A percentile compares a stretch with the other conserved stretches of the same genome.
These are phyloP conservation scores for Pterulicium gracile DNA, from an alignment of 1,284 basidiomycete genomes.

Conservation along the genomic window DNA sequence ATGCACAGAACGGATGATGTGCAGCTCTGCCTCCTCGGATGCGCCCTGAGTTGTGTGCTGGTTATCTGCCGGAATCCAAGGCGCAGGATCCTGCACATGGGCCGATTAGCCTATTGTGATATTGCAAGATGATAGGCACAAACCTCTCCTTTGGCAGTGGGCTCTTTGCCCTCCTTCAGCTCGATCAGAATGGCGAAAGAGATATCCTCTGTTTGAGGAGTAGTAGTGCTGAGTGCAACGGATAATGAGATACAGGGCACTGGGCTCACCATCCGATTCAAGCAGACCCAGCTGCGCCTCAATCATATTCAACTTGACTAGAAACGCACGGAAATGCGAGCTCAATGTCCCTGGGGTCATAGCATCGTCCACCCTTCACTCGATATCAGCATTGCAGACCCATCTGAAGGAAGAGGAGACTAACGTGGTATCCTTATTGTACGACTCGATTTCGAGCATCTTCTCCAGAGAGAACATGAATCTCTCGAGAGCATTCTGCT, in stretches of 20 bases:
- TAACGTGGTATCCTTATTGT: conserved; percentile 53
- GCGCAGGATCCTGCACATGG: conserved; percentile 41
- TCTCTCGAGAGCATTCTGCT: conserved; percentile 67
- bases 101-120: conserved; percentile 18
- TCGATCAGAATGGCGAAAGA: conserved; percentile 82
- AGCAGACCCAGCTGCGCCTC: conserved; percentile 67
- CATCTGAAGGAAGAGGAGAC: too few relatives aligned
- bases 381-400: too few relatives aligned
- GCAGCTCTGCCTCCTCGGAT: conserved; percentile 48
- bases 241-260: not conserved
- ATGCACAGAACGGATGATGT: conserved; percentile 69
- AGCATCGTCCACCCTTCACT: conserved; percentile 56
- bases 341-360: conserved; percentile 55
- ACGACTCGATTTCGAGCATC: conserved; percentile 59
- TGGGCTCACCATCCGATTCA: conserved; percentile 32
- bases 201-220: conserved; percentile 41
- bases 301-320: conserved; percentile 76
- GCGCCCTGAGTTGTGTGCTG: conserved; percentile 55
- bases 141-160: conserved; percentile 36
- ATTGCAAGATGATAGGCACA: too few relatives aligned
- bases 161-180: conserved; percentile 58
- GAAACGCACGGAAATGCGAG: conserved; percentile 76
- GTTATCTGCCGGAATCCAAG: conserved; percentile 64
- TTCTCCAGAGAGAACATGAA: conserved; percentile 72
- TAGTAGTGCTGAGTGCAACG: not conserved